A percentile compares a stretch with the other conserved stretches of the same genome.
These are phyloP conservation scores for Leptodermis oblonga DNA, from an alignment of 257 asterid species.

Conservation along the genomic window DNA sequence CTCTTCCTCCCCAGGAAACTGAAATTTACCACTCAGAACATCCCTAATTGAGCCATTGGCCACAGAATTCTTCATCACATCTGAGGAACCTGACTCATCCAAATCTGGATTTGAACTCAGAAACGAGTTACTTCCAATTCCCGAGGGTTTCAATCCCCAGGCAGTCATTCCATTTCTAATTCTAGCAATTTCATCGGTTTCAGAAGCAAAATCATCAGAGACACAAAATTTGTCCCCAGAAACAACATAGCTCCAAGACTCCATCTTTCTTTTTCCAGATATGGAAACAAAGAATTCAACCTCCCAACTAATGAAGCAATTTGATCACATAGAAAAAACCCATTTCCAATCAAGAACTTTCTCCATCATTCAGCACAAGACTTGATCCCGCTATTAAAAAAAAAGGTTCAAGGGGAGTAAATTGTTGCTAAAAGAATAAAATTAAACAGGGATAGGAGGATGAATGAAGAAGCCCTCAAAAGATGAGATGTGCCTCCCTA, in stretches of 20 bases:
- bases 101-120: constrained; percentile 22
- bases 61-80: constrained; percentile 19
- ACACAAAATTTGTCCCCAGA: constrained; percentile 25
- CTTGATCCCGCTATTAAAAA: too few relatives aligned
- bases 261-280: constrained; percentile 17
- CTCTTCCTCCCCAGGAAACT: constrained; percentile 24
- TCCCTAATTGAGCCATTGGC: constrained; percentile 25
- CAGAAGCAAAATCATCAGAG: constrained; percentile 24
- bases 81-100: constrained; percentile 24
- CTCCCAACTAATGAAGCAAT: neutral
- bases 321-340: constrained; percentile 1
- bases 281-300: neutral
- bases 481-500: constrained; percentile 29
- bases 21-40: constrained; percentile 16
- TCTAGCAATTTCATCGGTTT: constrained; percentile 16
- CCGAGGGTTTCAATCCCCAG: constrained; percentile 27
- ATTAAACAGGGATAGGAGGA: neutral
- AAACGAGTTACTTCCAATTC: constrained; percentile 2
- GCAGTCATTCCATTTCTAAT: constrained; percentile 19
- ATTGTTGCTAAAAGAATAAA: neutral
- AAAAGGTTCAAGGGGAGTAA: too few relatives aligned
- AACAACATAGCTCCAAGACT: constrained; percentile 27
- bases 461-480: neutral
- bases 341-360: neutral
- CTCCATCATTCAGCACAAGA: neutral